Base-by-base conservation (phyloP, 331 rosid species). In the Pyracantha coccinea region DNA sequence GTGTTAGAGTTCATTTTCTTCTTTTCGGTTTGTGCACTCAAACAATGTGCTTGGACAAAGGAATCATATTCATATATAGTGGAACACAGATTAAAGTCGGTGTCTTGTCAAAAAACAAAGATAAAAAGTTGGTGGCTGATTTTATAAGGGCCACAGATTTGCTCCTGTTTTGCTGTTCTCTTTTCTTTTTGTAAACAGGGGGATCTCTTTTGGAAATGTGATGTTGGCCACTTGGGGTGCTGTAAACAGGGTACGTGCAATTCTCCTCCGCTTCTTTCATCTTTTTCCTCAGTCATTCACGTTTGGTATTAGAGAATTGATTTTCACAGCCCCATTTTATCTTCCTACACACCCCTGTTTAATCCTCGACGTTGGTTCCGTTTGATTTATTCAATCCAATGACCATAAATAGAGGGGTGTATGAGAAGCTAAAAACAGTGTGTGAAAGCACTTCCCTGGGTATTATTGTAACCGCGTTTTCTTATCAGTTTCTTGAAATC, bases 91-190 rank as follows among this genome's bases (percentile, higher is more conserved):
- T 86, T 82, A 80, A 71, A 85, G 27, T 72, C 57, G 55, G 35
- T 23, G 35, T 21, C 38, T 16, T 33, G 41, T 29, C 31, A 50
- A 58, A 35, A 47, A n/a, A 25, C 20, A 44, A 67, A 71, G 66
- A 14, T 54, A 5, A 27, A 25, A 86, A 83, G 83, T 82, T 69
- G 78, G 89, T 86, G 96, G 97, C 96, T 66, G 79, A 84, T 92
- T 92, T 92, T 92, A 86, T 62, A 76, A 83, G 61, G 86, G 93
- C 89, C 93, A 88, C 88, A 62, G 71, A 82, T 85, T 82, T 82
- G 83, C 83, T 80, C 85, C 85, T 80, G 81, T 85, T 79, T 77
- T 74, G 58, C 81, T 71, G 75, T 76, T 74, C 67, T 65, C 67
- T 28, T 73, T 29, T 20, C 66, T 41, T 29, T 73, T 29, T 52